phyloP scores from a whole-genome alignment of 441 rosid species.

The Jatropha podagrica region DNA sequence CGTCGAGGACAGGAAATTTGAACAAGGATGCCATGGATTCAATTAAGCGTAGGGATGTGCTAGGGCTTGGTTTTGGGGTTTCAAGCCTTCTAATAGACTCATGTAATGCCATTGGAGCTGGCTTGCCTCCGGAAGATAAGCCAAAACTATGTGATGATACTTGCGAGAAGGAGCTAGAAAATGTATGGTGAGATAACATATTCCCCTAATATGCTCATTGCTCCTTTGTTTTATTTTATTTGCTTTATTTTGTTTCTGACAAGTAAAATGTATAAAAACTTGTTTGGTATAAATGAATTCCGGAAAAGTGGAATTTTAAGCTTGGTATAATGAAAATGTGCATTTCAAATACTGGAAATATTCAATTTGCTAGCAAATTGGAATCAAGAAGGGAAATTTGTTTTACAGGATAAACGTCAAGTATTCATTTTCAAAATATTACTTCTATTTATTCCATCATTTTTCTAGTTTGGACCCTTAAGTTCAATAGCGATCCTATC shows the following conservation, averaged over 20 bases:
- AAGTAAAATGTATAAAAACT: background rate
- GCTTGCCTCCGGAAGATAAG: slow-evolving; percentile 79
- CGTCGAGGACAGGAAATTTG: slow-evolving; percentile 34
- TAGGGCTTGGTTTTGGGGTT: slow-evolving; percentile 55
- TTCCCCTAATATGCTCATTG: slow-evolving; percentile 23
- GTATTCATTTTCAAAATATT: no score
- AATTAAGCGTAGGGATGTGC: slow-evolving; percentile 52
- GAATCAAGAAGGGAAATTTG: no score
- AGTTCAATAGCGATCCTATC: no score
- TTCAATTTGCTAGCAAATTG: no score
- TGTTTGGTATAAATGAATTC: background rate
- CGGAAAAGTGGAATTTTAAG: no score
- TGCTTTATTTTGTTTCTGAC: background rate
- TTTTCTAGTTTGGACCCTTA: no score
- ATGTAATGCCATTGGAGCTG: slow-evolving; percentile 51
- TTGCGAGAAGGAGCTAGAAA: slow-evolving; percentile 95
- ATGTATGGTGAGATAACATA: slow-evolving; percentile 86
- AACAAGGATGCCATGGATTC: slow-evolving; percentile 17
- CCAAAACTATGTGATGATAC: slow-evolving; percentile 71
- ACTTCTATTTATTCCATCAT: no score
- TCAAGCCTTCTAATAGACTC: slow-evolving; percentile 33
- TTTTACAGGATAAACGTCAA: no score
- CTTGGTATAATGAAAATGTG: no score
- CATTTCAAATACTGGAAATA: no score
- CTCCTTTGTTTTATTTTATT: background rate